These are phyloP conservation scores for Lactarius indigo DNA, from an alignment of 768 basidiomycete species.

Conservation along the genomic window DNA sequence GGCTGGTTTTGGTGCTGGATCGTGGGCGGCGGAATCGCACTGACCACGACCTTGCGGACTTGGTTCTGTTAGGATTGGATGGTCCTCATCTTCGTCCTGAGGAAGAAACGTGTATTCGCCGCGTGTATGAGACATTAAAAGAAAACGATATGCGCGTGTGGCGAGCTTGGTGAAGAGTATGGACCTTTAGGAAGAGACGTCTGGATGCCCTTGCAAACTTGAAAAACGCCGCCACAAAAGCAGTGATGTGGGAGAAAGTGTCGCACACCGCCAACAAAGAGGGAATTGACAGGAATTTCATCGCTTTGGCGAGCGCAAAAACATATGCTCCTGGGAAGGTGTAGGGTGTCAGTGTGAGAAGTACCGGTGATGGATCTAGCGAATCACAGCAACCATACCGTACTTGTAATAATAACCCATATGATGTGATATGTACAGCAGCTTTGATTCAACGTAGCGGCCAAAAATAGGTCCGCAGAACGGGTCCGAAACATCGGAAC, in stretches of 20 bases:
- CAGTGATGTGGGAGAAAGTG: background rate
- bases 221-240: background rate
- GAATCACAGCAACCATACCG: background rate
- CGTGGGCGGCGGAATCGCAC: background rate
- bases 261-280: background rate
- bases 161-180: background rate
- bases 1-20: background rate
- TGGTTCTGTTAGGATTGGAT: background rate
- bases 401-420: background rate
- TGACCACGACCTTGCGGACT: background rate
- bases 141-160: background rate
- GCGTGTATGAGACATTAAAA: background rate
- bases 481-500: background rate
- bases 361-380: background rate
- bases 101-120: background rate
- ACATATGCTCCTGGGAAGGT: background rate
- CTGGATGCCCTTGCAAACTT: background rate
- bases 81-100: background rate
- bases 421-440: background rate
- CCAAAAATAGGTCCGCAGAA: background rate
- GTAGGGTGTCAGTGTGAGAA: background rate
- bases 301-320: background rate
- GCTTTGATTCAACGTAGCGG: background rate
- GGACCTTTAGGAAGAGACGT: background rate
- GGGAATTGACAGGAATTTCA: background rate